A percentile compares a stretch with the other conserved stretches of the same genome.
Evolutionary conservation across 2,329 filamentous ascomycete species (phyloP).

Genomic region (Fusarium tjaetaba): DNA sequence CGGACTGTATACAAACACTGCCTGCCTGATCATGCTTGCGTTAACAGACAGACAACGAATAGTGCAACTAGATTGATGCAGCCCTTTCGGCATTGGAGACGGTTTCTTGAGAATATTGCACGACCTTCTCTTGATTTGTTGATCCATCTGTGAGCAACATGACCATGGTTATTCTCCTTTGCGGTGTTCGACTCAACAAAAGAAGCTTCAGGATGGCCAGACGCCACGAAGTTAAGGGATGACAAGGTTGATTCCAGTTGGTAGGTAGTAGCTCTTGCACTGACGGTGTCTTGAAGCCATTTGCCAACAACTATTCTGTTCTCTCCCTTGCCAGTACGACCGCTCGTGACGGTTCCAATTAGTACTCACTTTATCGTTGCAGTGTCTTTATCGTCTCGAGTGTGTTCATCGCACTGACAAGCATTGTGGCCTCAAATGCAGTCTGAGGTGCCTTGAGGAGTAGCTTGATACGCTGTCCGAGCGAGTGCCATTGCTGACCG

Average conservation of each 20-base stretch:
- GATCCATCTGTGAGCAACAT: slow-evolving; percentile 2
- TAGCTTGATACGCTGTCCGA: background rate
- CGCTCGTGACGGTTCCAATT: background rate
- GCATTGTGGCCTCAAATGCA: slow-evolving; percentile 2
- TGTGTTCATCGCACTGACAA: background rate
- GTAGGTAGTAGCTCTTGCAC: background rate
- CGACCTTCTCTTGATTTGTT: slow-evolving; percentile 23
- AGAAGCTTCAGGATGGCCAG: slow-evolving; percentile 5
- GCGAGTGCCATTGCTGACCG: background rate
- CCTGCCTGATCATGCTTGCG: slow-evolving; percentile 33
- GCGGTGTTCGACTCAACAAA: slow-evolving; percentile 28
- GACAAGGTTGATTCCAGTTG: background rate
- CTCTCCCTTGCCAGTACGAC: slow-evolving; percentile 18
- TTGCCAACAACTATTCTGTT: background rate
- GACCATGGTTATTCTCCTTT: slow-evolving; percentile 5
- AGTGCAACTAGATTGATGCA: background rate
- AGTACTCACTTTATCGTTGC: background rate
- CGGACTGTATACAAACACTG: slow-evolving; percentile 3
- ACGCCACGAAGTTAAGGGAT: slow-evolving; percentile 25
- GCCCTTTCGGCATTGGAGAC: background rate
- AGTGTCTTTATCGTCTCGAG: background rate
- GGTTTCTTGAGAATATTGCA: slow-evolving; percentile 3
- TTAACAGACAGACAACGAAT: slow-evolving; percentile 2
- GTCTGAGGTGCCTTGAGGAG: background rate
- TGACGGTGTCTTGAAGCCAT: slow-evolving; percentile 23